These are phyloP conservation scores for sorghum (Sorghum bicolor) DNA, from an alignment of 176 grass and related monocot species.

Conservation along the genomic window DNA sequence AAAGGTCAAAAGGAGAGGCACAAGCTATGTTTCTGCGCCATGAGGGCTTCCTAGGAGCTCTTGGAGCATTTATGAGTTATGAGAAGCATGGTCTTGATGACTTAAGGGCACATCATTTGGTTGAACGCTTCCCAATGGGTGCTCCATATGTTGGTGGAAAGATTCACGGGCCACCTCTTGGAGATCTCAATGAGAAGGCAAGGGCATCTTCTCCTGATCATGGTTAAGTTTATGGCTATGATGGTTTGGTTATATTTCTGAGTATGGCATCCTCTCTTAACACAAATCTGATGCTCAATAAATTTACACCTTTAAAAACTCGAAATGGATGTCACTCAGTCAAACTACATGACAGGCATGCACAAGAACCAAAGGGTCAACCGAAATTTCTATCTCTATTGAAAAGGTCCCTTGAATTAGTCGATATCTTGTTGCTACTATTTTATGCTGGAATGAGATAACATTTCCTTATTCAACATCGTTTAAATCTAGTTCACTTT, in stretches of 20 bases:
- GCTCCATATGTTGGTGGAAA: conserved; percentile 92
- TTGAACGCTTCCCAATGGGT: conserved; percentile 98
- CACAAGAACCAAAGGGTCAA: neutral
- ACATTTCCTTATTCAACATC: conserved; percentile 23
- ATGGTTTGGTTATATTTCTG: conserved; percentile 23
- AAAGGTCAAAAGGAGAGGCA: conserved; percentile 90
- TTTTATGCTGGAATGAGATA: conserved; percentile 8
- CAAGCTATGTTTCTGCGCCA: conserved; percentile 97
- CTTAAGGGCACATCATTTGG: conserved; percentile 83
- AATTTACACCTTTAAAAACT: conserved; percentile 8
- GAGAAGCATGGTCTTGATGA: conserved; percentile 97
- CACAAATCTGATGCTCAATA: conserved; percentile 11
- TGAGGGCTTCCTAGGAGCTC: conserved; percentile 93
- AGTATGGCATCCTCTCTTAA: conserved; percentile 7
- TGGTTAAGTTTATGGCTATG: conserved; percentile 2
- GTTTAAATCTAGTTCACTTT: conserved; percentile 3
- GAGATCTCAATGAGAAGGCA: conserved; percentile 94
- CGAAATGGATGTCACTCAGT: neutral
- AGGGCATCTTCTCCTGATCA: conserved; percentile 30
- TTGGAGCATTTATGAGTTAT: conserved; percentile 97
- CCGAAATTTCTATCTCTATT: neutral
- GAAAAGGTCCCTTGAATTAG: neutral
- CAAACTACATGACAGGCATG: neutral
- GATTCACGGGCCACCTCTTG: conserved; percentile 94
- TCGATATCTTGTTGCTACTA: neutral